These are phyloP conservation scores for Puccinia novopanici DNA, from an alignment of 1,284 basidiomycete genomes.

Conservation along the genomic window DNA sequence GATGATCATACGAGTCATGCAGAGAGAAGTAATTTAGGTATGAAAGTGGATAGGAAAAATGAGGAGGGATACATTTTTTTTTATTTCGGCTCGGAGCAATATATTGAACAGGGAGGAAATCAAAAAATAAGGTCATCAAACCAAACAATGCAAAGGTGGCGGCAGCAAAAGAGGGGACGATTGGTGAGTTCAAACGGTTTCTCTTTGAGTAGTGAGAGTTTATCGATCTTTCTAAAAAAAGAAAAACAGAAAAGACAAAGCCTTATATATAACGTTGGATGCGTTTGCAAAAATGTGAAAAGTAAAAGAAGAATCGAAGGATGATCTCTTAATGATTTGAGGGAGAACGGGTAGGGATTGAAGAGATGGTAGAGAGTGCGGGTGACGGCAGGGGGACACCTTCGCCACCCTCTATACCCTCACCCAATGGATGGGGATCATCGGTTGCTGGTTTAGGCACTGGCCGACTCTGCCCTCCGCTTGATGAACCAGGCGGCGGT, in stretches of 20 bases:
- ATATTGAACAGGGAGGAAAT: neutral
- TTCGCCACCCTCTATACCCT: slow-evolving; percentile 44
- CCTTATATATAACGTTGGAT: neutral
- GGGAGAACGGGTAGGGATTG: neutral
- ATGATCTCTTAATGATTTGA: neutral
- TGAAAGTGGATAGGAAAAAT: neutral
- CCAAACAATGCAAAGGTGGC: neutral
- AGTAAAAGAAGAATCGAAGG: neutral
- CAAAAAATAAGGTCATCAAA: neutral
- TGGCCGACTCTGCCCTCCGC: slow-evolving; percentile 1
- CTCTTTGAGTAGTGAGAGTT: neutral
- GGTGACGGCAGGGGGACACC: slow-evolving; percentile 40
- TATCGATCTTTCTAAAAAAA: neutral
- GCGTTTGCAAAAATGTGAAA: neutral
- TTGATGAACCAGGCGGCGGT: neutral
- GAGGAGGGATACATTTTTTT: neutral
- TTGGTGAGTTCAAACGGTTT: neutral
- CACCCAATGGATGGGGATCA: slow-evolving; percentile 35
- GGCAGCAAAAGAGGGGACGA: neutral
- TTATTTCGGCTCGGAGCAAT: neutral
- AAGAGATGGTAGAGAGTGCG: slow-evolving; percentile 7
- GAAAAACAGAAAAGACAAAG: neutral
- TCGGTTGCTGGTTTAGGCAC: slow-evolving; percentile 9
- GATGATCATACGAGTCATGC: too few species aligned
- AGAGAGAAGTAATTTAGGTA: neutral